Percentiles rank a stretch among this genome's conserved stretches.
phyloP scores from a whole-genome alignment of 495 filamentous ascomycete genomes.

The Aspergillus biplanus region DNA sequence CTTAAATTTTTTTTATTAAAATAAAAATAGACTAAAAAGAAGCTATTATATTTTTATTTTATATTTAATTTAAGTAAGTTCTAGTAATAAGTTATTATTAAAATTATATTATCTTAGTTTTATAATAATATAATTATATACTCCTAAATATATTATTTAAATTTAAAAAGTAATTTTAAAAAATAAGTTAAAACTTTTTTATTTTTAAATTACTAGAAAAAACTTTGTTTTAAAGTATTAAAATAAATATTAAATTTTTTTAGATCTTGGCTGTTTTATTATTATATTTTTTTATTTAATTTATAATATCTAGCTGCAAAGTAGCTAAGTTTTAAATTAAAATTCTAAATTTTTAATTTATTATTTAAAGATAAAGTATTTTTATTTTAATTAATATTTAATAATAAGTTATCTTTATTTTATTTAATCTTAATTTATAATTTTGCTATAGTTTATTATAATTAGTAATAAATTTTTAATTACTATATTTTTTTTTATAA shows the following conservation, averaged over 20 bases:
- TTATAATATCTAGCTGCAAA: no score
- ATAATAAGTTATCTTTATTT: neutral
- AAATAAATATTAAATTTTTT: neutral
- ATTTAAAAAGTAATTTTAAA: no score
- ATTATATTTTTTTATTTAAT: neutral
- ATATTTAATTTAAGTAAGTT: neutral
- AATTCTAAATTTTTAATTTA: no score
- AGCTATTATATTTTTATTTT: conserved; percentile 6
- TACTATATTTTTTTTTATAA: neutral
- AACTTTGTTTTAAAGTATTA: neutral
- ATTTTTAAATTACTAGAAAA: neutral
- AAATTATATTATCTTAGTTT: conserved; percentile 2
- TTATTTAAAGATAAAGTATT: neutral
- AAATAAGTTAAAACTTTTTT: neutral
- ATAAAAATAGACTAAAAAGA: conserved; percentile 4
- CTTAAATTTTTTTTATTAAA: neutral
- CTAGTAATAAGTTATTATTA: no score
- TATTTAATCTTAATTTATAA: neutral
- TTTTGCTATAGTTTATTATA: neutral
- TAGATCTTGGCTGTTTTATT: neutral
- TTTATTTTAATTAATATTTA: neutral
- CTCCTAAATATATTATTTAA: neutral
- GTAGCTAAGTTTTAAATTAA: neutral
- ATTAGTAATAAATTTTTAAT: neutral
- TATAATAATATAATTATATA: neutral